Evolutionary conservation across 2,329 filamentous ascomycete species (phyloP).

Genomic region (Truncatella angustata): DNA sequence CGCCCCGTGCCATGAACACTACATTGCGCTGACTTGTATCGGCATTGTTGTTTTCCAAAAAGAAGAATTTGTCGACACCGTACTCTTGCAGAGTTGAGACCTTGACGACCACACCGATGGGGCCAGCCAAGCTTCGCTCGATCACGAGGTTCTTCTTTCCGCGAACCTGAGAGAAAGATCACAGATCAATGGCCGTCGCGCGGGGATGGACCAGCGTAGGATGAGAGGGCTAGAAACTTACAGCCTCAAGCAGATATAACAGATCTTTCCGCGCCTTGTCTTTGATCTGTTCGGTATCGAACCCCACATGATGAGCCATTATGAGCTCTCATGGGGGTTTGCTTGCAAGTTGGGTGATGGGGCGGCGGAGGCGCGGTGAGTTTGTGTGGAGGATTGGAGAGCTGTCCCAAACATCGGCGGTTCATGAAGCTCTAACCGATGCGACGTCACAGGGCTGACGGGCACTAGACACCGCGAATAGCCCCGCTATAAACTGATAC

Average conservation of each 20-base stretch:
- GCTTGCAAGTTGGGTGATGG: slow-evolving; percentile 9
- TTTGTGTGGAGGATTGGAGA: slow-evolving; percentile 7
- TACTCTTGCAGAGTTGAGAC: slow-evolving; percentile 95
- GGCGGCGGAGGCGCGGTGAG: not conserved
- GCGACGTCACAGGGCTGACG: slow-evolving; percentile 11
- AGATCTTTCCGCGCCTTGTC: slow-evolving; percentile 86
- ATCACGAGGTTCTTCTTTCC: slow-evolving; percentile 98
- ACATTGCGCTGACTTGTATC: slow-evolving; percentile 94
- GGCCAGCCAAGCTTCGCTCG: slow-evolving; percentile 84
- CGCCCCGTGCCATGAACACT: slow-evolving; percentile 87
- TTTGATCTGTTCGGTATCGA: slow-evolving; percentile 73
- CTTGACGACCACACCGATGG: slow-evolving; percentile 88
- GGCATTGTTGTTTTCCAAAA: slow-evolving; percentile 92
- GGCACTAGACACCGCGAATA: not conserved
- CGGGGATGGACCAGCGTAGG: slow-evolving; percentile 12
- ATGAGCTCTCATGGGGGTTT: slow-evolving; percentile 48
- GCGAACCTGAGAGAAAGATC: slow-evolving; percentile 65
- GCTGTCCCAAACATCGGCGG: slow-evolving; percentile 11
- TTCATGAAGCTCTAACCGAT: slow-evolving; percentile 13
- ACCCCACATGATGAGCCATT: slow-evolving; percentile 70
- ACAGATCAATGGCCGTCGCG: slow-evolving; percentile 14
- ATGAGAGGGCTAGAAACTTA: slow-evolving; percentile 56
- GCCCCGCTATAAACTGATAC: not conserved
- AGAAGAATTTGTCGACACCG: slow-evolving; percentile 96
- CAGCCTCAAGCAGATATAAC: slow-evolving; percentile 86